phyloP scores from a whole-genome alignment of 257 asterid species.

The Schizonepeta tenuifolia region DNA sequence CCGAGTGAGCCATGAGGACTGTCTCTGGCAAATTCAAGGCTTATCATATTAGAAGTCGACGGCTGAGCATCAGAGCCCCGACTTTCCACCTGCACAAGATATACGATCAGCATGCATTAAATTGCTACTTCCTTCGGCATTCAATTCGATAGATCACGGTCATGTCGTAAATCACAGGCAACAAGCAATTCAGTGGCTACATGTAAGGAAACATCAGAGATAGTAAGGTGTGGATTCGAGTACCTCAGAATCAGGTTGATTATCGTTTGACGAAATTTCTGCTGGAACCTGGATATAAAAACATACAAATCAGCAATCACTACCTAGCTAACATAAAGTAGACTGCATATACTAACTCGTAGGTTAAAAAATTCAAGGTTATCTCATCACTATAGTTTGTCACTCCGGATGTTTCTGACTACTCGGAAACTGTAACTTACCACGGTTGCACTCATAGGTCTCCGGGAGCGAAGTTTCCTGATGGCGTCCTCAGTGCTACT shows the following conservation, averaged over 20 bases:
- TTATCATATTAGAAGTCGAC: constrained; percentile 80
- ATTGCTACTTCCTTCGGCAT: not conserved
- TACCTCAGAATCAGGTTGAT: constrained; percentile 65
- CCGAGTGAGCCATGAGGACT: constrained; percentile 52
- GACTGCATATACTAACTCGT: not conserved
- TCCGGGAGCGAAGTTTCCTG: constrained; percentile 71
- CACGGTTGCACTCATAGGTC: constrained; percentile 85
- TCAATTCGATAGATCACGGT: constrained; percentile 5
- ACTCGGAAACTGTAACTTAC: constrained; percentile 40
- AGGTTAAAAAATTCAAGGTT: not conserved
- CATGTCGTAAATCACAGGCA: not conserved
- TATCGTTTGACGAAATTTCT: constrained; percentile 66
- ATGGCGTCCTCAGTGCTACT: constrained; percentile 81
- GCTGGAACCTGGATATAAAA: constrained; percentile 69
- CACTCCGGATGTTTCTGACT: not conserved
- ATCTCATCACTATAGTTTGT: not conserved
- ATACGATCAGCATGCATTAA: constrained; percentile 18
- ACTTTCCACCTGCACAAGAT: constrained; percentile 60
- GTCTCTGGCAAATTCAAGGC: constrained; percentile 69
- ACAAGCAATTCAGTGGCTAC: not conserved
- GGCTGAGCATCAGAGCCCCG: constrained; percentile 53
- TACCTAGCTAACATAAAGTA: not conserved
- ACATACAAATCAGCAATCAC: constrained; percentile 27
- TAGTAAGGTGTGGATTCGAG: not conserved
- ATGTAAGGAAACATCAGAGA: not conserved